Conservation (phyloP, 23 red algal species). For the Rhodosorus marinus region DNA sequence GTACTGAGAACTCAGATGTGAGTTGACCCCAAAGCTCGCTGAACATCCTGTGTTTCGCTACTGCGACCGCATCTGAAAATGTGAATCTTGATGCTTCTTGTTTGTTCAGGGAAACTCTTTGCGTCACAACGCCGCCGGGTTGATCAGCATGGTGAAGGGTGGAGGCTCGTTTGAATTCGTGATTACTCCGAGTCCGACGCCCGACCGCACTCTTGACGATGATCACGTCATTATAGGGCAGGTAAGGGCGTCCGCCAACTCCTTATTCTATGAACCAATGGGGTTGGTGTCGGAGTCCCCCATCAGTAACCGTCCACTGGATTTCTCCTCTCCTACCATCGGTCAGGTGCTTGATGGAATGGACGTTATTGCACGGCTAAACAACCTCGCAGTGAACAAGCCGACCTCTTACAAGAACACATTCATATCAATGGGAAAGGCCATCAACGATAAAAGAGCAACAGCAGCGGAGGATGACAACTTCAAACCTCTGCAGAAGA, state of each 20-base stretch:
- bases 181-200: neutral
- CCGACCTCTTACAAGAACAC: slow-evolving; percentile 1
- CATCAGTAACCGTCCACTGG: no score
- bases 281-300: no score
- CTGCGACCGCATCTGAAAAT: no score
- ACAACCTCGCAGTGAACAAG: slow-evolving; percentile 3
- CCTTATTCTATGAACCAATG: no score
- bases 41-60: no score
- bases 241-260: no score
- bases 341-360: slow-evolving; percentile 4
- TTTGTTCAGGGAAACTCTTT: neutral
- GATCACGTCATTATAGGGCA: slow-evolving; percentile 7
- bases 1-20: no score
- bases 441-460: neutral
- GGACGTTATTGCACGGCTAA: slow-evolving; percentile 1
- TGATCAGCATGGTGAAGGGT: neutral
- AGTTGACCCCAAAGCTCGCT: no score
- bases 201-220: neutral
- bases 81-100: no score
- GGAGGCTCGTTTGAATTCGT: neutral
- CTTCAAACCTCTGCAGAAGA: neutral
- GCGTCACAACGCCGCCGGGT: neutral
- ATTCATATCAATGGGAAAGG: neutral
- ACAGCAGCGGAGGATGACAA: neutral
- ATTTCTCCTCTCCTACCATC: no score